phyloP scores from a whole-genome alignment of 768 basidiomycete genomes.

The Filobasidium floriforme region DNA sequence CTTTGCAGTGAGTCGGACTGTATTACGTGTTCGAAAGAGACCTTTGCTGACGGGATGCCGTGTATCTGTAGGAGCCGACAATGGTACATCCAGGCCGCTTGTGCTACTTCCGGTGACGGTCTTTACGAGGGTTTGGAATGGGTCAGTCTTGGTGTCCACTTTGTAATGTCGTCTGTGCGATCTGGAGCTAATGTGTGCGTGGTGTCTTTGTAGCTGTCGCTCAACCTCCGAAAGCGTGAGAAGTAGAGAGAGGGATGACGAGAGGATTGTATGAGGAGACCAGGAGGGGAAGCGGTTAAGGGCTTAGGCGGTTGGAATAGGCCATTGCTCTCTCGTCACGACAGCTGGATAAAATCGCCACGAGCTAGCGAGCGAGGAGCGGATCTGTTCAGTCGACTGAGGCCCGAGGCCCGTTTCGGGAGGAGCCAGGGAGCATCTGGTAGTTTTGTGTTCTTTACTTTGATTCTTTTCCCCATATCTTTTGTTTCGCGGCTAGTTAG shows the following conservation, averaged over 20 bases:
- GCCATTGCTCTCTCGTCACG: too few relatives aligned
- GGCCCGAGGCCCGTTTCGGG: too few relatives aligned
- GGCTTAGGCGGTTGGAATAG: not conserved
- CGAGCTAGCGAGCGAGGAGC: not conserved
- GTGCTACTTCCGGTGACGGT: slow-evolving; percentile 96
- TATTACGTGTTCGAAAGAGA: not conserved
- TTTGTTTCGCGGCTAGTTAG: not conserved
- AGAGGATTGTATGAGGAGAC: not conserved
- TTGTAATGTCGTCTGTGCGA: too few relatives aligned
- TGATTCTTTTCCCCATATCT: too few relatives aligned
- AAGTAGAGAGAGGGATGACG: not conserved
- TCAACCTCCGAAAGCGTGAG: slow-evolving; percentile 42
- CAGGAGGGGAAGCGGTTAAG: not conserved
- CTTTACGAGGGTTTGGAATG: slow-evolving; percentile 97
- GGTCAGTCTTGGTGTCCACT: slow-evolving; percentile 45
- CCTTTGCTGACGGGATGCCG: not conserved
- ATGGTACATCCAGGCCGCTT: slow-evolving; percentile 98
- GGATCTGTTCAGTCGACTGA: too few relatives aligned
- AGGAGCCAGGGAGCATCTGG: too few relatives aligned
- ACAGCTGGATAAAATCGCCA: not conserved
- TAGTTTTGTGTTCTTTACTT: too few relatives aligned
- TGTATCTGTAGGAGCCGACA: slow-evolving; percentile 67
- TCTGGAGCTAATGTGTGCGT: not conserved
- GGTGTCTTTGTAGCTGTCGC: slow-evolving; percentile 34
- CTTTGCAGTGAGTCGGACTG: slow-evolving; percentile 5